phyloP scores from a whole-genome alignment of 202 grass and related monocot genomes.

The Cymbopogon flexuosus region DNA sequence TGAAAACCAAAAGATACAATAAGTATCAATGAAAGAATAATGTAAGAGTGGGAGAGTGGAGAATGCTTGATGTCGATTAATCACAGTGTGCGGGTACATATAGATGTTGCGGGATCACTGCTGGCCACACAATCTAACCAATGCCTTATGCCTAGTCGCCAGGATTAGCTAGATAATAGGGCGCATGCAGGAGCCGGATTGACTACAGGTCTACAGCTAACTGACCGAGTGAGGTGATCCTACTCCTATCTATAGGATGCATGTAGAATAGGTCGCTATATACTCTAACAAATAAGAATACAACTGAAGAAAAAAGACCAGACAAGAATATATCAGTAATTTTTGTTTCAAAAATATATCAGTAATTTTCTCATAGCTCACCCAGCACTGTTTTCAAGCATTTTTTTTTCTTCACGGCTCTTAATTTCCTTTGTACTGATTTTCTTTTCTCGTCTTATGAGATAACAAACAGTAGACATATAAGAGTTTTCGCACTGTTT shows the following conservation, averaged over 20 bases:
- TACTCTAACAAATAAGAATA: background rate
- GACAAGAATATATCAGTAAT: background rate
- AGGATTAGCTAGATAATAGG: too few species aligned
- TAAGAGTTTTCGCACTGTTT: background rate
- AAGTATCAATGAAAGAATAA: background rate
- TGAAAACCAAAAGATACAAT: slow-evolving; percentile 6
- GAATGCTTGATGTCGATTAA: too few species aligned
- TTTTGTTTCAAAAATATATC: background rate
- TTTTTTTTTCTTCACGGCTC: background rate
- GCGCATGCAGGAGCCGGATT: too few species aligned
- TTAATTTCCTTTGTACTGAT: background rate
- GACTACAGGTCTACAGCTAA: too few species aligned
- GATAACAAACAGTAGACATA: background rate
- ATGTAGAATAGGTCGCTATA: too few species aligned
- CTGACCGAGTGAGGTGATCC: too few species aligned
- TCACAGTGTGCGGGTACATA: too few species aligned
- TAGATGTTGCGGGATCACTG: too few species aligned
- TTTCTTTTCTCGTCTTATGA: background rate
- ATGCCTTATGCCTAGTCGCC: too few species aligned
- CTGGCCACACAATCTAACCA: too few species aligned
- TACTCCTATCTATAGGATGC: too few species aligned
- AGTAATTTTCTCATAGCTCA: background rate
- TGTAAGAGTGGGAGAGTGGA: too few species aligned
- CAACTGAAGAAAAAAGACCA: background rate
- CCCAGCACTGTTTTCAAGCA: background rate